Percentiles rank a stretch among this genome's conserved stretches.
Conservation (phyloP, 768 basidiomycete genomes). For the Calocybe cyanea region DNA sequence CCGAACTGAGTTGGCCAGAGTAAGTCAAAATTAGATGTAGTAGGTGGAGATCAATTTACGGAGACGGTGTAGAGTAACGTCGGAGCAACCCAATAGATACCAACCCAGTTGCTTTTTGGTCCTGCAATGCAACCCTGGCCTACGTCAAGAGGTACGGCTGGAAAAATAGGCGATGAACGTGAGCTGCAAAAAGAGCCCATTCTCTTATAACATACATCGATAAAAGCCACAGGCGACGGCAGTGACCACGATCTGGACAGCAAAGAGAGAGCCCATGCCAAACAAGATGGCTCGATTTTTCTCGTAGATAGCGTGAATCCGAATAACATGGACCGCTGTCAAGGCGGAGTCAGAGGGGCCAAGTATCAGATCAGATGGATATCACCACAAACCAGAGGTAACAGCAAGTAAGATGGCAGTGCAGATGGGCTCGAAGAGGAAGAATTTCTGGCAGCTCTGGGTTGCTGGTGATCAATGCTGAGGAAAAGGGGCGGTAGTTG, state of each 20-base stretch:
- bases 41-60: slow-evolving; percentile 35
- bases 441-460: slow-evolving; percentile 66
- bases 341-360: background rate
- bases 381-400: slow-evolving; percentile 44
- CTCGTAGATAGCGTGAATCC: slow-evolving; percentile 77
- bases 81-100: slow-evolving; percentile 79
- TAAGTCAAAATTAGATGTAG: background rate
- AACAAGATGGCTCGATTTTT: slow-evolving; percentile 52
- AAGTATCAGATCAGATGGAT: background rate
- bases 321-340: slow-evolving; percentile 67
- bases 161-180: slow-evolving; percentile 6
- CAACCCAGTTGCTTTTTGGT: slow-evolving; percentile 77
- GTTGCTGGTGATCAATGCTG: background rate
- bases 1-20: slow-evolving; percentile 36
- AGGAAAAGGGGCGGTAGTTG: slow-evolving; percentile 1
- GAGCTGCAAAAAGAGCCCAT: slow-evolving; percentile 2
- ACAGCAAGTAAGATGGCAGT: slow-evolving; percentile 79
- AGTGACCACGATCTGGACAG: slow-evolving; percentile 68
- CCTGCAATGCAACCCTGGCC: slow-evolving; percentile 88
- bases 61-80: slow-evolving; percentile 69
- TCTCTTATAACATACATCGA: slow-evolving; percentile 45
- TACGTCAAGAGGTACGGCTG: slow-evolving; percentile 66
- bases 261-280: slow-evolving; percentile 57
- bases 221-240: slow-evolving; percentile 76
- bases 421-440: slow-evolving; percentile 82